Evolutionary conservation across 345 rosid genomes (phyloP).

Genomic region (Syzygium aqueum): DNA sequence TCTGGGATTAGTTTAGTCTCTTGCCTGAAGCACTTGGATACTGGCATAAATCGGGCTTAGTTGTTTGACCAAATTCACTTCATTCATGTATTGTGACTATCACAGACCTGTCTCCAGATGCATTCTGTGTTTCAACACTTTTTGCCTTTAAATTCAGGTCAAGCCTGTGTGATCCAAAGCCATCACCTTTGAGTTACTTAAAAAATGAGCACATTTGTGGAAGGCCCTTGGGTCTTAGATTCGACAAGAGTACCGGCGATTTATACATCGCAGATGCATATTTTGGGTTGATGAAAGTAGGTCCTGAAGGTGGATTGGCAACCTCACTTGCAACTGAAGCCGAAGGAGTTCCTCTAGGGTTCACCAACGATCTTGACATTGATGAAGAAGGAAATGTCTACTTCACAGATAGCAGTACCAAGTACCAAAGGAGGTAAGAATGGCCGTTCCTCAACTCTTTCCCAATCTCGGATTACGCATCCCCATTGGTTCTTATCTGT

Average conservation of each 20-base stretch:
- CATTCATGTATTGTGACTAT: background rate
- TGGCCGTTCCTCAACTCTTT: background rate
- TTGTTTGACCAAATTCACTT: background rate
- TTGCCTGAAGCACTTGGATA: background rate
- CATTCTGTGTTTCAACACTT: background rate
- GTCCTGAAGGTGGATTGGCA: conserved; percentile 68
- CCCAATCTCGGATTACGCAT: background rate
- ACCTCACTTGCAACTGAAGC: conserved; percentile 31
- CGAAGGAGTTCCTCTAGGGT: conserved; percentile 26
- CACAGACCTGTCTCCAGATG: background rate
- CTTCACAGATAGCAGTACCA: conserved; percentile 64
- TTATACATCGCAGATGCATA: conserved; percentile 78
- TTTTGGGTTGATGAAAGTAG: conserved; percentile 68
- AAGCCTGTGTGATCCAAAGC: conserved; percentile 26
- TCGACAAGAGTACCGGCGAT: conserved; percentile 39
- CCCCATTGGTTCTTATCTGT: background rate
- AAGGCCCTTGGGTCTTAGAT: conserved; percentile 68
- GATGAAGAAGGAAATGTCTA: conserved; percentile 53
- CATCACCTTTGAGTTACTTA: conserved; percentile 24
- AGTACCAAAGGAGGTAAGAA: conserved; percentile 55
- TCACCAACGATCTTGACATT: conserved; percentile 54
- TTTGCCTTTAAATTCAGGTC: conserved; percentile 13
- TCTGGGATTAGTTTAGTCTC: background rate
- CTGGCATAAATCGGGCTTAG: background rate
- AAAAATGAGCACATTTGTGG: conserved; percentile 70